Evolutionary conservation across 192 early-diverging fungal genomes (phyloP).

Genomic region (Spinellus fusiger): DNA sequence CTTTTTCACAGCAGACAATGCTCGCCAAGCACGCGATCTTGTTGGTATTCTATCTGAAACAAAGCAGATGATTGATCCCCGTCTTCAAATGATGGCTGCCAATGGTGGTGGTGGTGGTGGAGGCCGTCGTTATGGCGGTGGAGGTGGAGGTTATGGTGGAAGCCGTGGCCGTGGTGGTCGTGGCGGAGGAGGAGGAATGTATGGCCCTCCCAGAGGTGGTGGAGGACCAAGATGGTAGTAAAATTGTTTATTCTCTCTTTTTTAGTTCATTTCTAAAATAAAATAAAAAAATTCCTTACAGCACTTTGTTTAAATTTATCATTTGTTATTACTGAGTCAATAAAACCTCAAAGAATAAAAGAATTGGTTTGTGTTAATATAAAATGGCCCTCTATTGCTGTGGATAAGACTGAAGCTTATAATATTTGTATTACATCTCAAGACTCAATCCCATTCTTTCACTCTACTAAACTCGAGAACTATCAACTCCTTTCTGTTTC

Average conservation of each 20-base stretch:
- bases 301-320: too few relatives aligned
- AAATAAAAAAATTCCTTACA: too few relatives aligned
- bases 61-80: conserved; percentile 79
- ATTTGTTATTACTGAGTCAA: too few relatives aligned
- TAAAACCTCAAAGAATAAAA: too few relatives aligned
- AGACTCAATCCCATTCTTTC: too few relatives aligned
- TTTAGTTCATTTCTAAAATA: not conserved
- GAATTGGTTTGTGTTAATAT: too few relatives aligned
- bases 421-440: too few relatives aligned
- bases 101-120: conserved; percentile 36
- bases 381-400: too few relatives aligned
- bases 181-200: conserved; percentile 33
- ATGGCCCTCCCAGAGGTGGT: conserved; percentile 38
- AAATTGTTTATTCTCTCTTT: not conserved
- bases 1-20: conserved; percentile 88
- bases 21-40: conserved; percentile 75
- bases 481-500: too few relatives aligned
- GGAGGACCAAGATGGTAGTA: conserved; percentile 32
- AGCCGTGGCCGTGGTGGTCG: conserved; percentile 27
- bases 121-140: conserved; percentile 15
- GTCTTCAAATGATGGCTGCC: conserved; percentile 63
- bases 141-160: conserved; percentile 19
- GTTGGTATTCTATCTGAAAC: conserved; percentile 87
- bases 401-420: too few relatives aligned
- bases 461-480: too few relatives aligned